Percentiles rank a stretch among this genome's conserved stretches.
These are phyloP conservation scores for Glonium stellatum DNA, from an alignment of 495 filamentous ascomycete genomes.

Conservation along the genomic window DNA sequence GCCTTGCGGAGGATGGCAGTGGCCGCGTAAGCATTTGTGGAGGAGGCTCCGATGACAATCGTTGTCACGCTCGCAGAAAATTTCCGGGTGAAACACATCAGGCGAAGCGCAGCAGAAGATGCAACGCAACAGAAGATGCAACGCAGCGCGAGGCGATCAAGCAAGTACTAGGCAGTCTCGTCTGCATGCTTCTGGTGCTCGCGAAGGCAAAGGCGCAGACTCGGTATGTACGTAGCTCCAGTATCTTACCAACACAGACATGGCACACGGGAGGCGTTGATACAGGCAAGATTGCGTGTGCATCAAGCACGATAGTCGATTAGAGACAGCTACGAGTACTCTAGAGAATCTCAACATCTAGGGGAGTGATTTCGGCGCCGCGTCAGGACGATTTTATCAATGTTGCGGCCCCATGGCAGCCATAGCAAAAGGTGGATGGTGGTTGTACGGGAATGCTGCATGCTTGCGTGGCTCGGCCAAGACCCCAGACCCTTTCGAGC, in stretches of 20 bases:
- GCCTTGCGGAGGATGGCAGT: not conserved
- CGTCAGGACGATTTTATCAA: conserved; percentile 1
- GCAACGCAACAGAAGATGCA: not conserved
- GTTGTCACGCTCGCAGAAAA: not conserved
- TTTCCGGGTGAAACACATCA: not conserved
- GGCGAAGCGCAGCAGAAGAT: not conserved
- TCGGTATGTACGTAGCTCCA: not conserved
- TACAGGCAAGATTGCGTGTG: not conserved
- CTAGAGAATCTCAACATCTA: not conserved
- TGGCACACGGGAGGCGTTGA: not conserved
- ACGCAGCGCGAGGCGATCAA: not conserved
- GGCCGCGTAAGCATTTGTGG: not conserved
- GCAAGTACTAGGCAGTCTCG: not conserved
- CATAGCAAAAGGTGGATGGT: not conserved
- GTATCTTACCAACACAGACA: too few relatives aligned
- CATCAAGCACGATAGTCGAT: not conserved
- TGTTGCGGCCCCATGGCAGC: not conserved
- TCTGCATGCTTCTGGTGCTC: not conserved
- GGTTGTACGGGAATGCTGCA: not conserved
- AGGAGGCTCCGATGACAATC: not conserved
- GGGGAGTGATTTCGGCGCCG: not conserved
- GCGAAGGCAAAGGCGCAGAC: not conserved
- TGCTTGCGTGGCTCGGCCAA: conserved; percentile 7
- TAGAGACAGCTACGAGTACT: not conserved
- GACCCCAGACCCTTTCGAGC: not conserved